These are phyloP conservation scores for Plantago major DNA, from an alignment of 257 asterid species.

Conservation along the genomic window DNA sequence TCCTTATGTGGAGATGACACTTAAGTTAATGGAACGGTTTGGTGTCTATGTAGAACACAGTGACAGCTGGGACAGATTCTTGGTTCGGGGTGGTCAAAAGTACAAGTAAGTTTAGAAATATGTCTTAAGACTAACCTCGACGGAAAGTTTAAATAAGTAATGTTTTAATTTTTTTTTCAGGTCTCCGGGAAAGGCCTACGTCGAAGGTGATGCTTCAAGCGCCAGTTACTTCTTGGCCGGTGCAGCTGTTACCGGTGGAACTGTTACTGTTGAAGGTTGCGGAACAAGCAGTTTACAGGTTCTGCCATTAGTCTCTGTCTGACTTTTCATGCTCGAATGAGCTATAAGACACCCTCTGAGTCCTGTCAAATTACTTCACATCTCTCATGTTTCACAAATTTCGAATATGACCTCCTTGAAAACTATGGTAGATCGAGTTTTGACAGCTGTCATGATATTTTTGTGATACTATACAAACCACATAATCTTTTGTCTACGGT, in stretches of 20 bases:
- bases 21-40: constrained; percentile 96
- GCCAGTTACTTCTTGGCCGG: constrained; percentile 99
- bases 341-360: background rate
- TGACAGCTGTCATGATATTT: too few relatives aligned
- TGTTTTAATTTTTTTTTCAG: constrained; percentile 38
- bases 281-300: constrained; percentile 99
- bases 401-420: background rate
- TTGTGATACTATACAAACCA: too few relatives aligned
- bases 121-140: constrained; percentile 10
- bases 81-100: constrained; percentile 85
- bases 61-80: constrained; percentile 81
- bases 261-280: constrained; percentile 91
- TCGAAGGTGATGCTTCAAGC: constrained; percentile 99
- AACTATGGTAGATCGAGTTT: background rate
- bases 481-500: too few relatives aligned
- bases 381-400: background rate
- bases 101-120: constrained; percentile 58
- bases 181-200: constrained; percentile 94
- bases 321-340: background rate
- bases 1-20: constrained; percentile 97
- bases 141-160: constrained; percentile 8
- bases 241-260: constrained; percentile 96
- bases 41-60: constrained; percentile 87
- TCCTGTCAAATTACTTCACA: background rate
- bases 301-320: constrained; percentile 11